These are phyloP conservation scores for Ochromonas danica DNA, from an alignment of 108 stramenopile species.

Conservation along the genomic window DNA sequence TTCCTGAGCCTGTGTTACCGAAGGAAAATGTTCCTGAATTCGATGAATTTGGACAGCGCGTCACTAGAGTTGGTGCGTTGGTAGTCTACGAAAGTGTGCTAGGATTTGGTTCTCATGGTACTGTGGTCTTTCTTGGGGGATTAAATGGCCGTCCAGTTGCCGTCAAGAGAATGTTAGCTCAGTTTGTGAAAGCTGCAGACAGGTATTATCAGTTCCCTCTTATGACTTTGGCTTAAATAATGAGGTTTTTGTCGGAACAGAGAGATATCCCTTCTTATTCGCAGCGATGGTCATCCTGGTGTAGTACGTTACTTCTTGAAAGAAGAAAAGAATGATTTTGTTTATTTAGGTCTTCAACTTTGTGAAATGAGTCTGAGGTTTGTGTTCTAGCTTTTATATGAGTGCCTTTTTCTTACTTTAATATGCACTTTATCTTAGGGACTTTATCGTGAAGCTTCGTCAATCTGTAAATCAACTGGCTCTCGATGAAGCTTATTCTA, in stretches of 20 bases:
- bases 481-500: too few relatives aligned
- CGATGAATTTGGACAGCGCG: background rate
- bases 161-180: slow-evolving; percentile 88
- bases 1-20: too few relatives aligned
- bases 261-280: slow-evolving; percentile 36
- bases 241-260: slow-evolving; percentile 84
- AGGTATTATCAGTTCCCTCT: slow-evolving; percentile 38
- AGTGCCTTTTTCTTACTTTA: too few relatives aligned
- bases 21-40: background rate
- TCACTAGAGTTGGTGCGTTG: background rate
- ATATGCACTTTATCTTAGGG: too few relatives aligned
- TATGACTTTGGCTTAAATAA: too few relatives aligned
- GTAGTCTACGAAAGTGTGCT: slow-evolving; percentile 75
- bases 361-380: slow-evolving; percentile 69
- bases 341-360: slow-evolving; percentile 86
- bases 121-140: slow-evolving; percentile 83
- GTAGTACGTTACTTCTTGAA: slow-evolving; percentile 58
- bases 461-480: too few relatives aligned
- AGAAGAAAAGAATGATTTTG: slow-evolving; percentile 79
- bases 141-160: slow-evolving; percentile 84
- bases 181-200: slow-evolving; percentile 84
- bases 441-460: too few relatives aligned
- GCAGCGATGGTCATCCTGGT: slow-evolving; percentile 50
- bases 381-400: too few relatives aligned
- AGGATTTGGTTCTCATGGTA: slow-evolving; percentile 91